A percentile compares a stretch with the other conserved stretches of the same genome.
Evolutionary conservation across 1,139 yeast species (phyloP).

Genomic region (Candida anutae): DNA sequence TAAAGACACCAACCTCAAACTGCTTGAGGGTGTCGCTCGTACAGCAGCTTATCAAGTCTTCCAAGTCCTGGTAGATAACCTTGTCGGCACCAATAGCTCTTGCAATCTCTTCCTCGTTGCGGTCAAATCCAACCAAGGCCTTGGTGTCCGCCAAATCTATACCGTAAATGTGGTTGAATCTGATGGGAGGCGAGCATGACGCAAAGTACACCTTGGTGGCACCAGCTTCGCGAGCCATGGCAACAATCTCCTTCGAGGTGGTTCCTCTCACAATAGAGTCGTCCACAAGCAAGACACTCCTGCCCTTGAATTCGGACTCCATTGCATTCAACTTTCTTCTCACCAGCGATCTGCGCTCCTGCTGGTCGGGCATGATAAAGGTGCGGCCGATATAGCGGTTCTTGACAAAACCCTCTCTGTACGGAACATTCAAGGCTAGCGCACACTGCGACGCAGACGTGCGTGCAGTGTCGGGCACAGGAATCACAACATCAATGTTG

Average conservation of each 20-base stretch:
- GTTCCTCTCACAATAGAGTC: constrained; percentile 98
- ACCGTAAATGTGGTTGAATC: constrained; percentile 93
- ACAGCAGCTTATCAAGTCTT: constrained; percentile 80
- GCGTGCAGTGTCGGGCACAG: constrained; percentile 96
- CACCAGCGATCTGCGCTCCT: constrained; percentile 88
- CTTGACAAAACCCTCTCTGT: constrained; percentile 95
- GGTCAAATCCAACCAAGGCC: constrained; percentile 84
- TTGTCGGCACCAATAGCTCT: constrained; percentile 83
- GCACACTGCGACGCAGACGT: constrained; percentile 94
- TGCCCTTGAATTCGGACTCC: constrained; percentile 83
- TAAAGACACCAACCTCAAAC: constrained; percentile 96
- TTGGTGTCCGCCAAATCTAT: constrained; percentile 93
- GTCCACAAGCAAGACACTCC: constrained; percentile 87
- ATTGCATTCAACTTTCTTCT: constrained; percentile 93
- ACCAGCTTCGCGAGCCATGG: constrained; percentile 97
- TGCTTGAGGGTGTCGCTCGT: constrained; percentile 43
- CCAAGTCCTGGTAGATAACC: constrained; percentile 80
- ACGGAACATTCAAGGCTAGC: constrained; percentile 68
- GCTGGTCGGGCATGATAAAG: constrained; percentile 96
- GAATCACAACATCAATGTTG: constrained; percentile 87
- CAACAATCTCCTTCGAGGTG: constrained; percentile 90
- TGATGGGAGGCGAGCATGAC: constrained; percentile 94
- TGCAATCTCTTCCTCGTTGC: constrained; percentile 68
- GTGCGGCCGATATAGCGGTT: constrained; percentile 97
- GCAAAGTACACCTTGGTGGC: constrained; percentile 91